Base-by-base conservation (phyloP, 2,329 filamentous ascomycete species). In the Aspergillus sp. region DNA sequence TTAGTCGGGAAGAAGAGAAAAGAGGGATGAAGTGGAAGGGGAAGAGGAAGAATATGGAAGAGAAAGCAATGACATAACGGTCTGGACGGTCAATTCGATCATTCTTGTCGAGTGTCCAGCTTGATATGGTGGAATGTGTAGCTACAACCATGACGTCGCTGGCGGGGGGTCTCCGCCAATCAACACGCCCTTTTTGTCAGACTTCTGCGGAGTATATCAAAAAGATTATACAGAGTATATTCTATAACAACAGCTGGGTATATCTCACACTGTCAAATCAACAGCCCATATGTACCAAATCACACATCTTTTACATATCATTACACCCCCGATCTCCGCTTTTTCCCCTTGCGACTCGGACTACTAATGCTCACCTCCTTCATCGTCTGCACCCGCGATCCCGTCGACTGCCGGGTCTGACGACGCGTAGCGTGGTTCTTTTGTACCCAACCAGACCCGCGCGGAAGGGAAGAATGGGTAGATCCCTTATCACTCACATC, bases 401-500 rank as follows among this genome's bases (percentile, higher is more conserved):
- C 50, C 10, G 66, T 65, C 33, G 58, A 58, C n/a, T 55, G 59
- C 20, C 61, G 56, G 19, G 56, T 60, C 22, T 52, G 52, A 26
- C 56, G 45, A 17, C 56, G 56, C 9, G 58, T 59, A 2, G n/a
- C 41, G 3, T 57, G 52, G 42, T 52, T 52, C 45, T 65, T 70
- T 45, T 64, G 63, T 43, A 67, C 63, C 67, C 65, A 69, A 5
- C 66, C 61, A 3, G 61, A 54, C 2, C 62, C 67, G 6, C 53
- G 53, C 1, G 65, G 64, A 17, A 70, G 61, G 7, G 63, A 60
- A n/a, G 62, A 60, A 19, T 49, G 58, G n/a, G 62, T 60, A 59
- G 58, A 68, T 19, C 68, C 65, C 17, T 62, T 52, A 33, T 69
- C 68, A 45, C 60, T 65, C n/a, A 60, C 63, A 2, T 49, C 61